Base-by-base conservation (phyloP, 2,329 filamentous ascomycete species). In the Thermothelomyces thermophilus region DNA sequence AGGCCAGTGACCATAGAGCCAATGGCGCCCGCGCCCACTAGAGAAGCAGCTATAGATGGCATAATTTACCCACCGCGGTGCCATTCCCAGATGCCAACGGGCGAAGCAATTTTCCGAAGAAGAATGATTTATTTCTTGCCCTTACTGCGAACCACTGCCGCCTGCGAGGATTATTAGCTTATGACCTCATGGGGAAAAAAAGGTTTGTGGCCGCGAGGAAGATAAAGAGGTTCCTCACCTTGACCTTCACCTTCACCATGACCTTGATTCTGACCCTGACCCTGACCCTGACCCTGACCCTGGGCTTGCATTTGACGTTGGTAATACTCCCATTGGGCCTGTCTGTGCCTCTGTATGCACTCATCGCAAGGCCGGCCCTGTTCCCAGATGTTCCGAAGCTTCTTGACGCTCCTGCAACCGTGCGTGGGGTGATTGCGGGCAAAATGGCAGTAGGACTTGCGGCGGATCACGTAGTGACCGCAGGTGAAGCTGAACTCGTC, bases 381-480 rank as follows among this genome's bases (percentile, higher is more conserved):
- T 26, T 73, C 71, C 72, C 77, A 80, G 62, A 78, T 78, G 54
- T 80, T 70, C 20, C 80, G 75, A 52, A 86, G 73, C 34, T 78
- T 78, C 68, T 85, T 83, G 48, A 87, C 78, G 10, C 81, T 75
- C 28, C 78, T 79, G 65, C 86, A 90, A 58, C 80, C 73, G 63
- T 90, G 84, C 54, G 77, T 73, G 1, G 79, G 79, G 58, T 88
- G 82, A 62, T 86, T 87, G 51, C 86, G 82, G 5, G 86, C 84
- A 57, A 81, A 82, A 67, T 90, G 86, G 66, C 86, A 90, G 66
- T 87, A 77, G 20, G 79, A 81, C 61, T 83, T 80, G 26, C 86
- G 70, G 17, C 80, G 76, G 22, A 75, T 67, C 14, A 71, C 68
- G 5, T 72, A 74, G 67, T 88, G 84, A 26, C 73, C 73, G 69